Evolutionary conservation across 345 rosid genomes (phyloP), one percentile per base, ranked within the genome.

Genomic region (Passiflora organensis): DNA sequence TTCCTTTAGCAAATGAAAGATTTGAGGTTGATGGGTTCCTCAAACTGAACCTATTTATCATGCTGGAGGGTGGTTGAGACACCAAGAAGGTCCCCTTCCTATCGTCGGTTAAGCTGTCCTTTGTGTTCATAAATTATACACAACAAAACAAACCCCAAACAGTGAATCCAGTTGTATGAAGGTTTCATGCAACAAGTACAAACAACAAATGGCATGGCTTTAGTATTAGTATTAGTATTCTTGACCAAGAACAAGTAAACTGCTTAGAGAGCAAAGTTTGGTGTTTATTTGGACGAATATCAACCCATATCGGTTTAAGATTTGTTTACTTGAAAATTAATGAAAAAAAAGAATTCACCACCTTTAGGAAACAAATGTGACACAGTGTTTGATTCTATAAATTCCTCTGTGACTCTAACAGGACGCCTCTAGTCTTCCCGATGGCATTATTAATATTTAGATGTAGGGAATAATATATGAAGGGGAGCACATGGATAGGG

Each of bases 401-500:
- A n/a, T n/a, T n/a, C n/a, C n/a, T n/a, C n/a, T n/a, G 34, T 28
- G 8, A 55, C 32, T 15, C 32, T 17, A 10, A 6, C 6, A 0
- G 10, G 25, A 16, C 2, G 38, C 24, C 20, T 2, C 21, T 49
- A 12, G 10, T 1, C 1, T 38, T 37, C n/a, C n/a, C n/a, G 34
- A 8, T 44, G 44, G 14, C 28, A 11, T 14, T 56, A 18, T 24
- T 28, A 18, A 10, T 15, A 14, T 28, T 56, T 44, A 8, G 38
- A 45, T 9, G 12, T 0, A 2, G 16, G 14, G 32, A 34, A 38
- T 19, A 12, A 52, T 58, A 58, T 44, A 23, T 1, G 16, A 17
- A 45, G 66, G n/a, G 17, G n/a, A 45, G 67, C 70, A 66, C 68
- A 63, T 72, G 81, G 75, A 2, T 53, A 36, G 44, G 55, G 75